Base-by-base conservation (phyloP, 768 basidiomycete genomes). In the Fibroporia radiculosa region DNA sequence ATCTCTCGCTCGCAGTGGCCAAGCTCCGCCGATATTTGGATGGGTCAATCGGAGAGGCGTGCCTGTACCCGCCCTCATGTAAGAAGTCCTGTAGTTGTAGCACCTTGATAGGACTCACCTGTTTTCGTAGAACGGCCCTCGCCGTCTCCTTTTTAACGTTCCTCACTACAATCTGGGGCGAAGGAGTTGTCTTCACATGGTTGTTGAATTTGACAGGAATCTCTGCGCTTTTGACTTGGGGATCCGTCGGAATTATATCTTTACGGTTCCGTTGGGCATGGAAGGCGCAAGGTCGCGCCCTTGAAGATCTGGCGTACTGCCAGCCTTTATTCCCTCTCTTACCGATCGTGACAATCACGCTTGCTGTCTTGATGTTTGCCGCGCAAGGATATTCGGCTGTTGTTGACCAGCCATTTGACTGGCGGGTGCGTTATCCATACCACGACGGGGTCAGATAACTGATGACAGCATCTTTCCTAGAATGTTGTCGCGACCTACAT, bases 191-290 rank as follows among this genome's bases (percentile, higher is more conserved):
- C 32, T 77, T 79, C 50, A 71, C 68, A 1, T 77, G 75, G 82
- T 65, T 83, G 8, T 63, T 81, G 40, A 78, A 80, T 51, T 63
- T 83, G 41, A 78, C 77, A 6, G 80, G 82, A 32, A 77, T 84
- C 35, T 80, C 77, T 1, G 77, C 79, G 1, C 64, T 85, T 39
- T 70, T 84, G 47, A 78, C 80, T 32, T 85, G 83, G 82, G 73
- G 71, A 20, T 71, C 74, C 23, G 77, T 82, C 47, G 72, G 70
- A 7, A 14, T 66, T 25, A 77, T 76, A 26, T 75, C 72, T 4
- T 56, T 83, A 27, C 76, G 80, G 24, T 84, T 86, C 67, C 72
- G 80, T 19, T 53, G 57, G n/a, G 82, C 79, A 3, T 84, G 77
- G 66, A 60, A 56, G 34, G 71, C 69, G 0, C 78, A 79, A 39